These are phyloP conservation scores for Trametes cubensis DNA, from an alignment of 768 basidiomycete genomes.

Conservation along the genomic window DNA sequence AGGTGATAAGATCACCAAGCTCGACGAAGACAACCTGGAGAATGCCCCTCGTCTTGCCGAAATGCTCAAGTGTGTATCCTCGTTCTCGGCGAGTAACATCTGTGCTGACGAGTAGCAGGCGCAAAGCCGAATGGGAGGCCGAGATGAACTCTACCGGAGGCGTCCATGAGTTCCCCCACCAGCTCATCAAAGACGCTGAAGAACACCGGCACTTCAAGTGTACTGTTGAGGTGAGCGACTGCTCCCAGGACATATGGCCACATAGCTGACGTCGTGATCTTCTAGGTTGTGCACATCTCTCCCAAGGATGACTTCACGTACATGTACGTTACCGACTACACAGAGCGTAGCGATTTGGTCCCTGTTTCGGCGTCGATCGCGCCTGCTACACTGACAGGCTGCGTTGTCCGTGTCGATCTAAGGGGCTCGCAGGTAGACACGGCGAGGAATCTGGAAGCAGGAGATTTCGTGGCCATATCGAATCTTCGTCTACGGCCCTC, in stretches of 20 bases:
- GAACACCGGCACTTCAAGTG: constrained; percentile 53
- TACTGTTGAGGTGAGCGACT: constrained; percentile 53
- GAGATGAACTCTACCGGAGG: constrained; percentile 31
- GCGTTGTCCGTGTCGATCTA: constrained; percentile 54
- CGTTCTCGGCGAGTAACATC: neutral
- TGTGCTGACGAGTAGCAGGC: constrained; percentile 41
- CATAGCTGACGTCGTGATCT: neutral
- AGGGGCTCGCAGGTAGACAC: constrained; percentile 49
- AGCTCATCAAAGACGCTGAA: constrained; percentile 50
- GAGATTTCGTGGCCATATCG: constrained; percentile 50
- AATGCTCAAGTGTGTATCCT: constrained; percentile 52
- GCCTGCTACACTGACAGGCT: constrained; percentile 48
- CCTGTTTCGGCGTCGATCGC: constrained; percentile 34
- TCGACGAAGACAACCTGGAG: constrained; percentile 46
- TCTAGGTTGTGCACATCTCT: constrained; percentile 51
- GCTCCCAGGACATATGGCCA: neutral
- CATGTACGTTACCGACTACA: constrained; percentile 71
- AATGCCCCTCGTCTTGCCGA: constrained; percentile 44
- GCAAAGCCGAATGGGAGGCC: constrained; percentile 50
- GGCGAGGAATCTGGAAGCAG: constrained; percentile 41
- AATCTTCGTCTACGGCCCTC: constrained; percentile 53
- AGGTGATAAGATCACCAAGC: constrained; percentile 47
- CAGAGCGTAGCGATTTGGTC: constrained; percentile 48
- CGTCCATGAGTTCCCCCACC: constrained; percentile 43
- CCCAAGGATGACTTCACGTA: constrained; percentile 39